phyloP scores from a whole-genome alignment of 192 early-diverging fungal genomes.

The Backusella tuberculispora region DNA sequence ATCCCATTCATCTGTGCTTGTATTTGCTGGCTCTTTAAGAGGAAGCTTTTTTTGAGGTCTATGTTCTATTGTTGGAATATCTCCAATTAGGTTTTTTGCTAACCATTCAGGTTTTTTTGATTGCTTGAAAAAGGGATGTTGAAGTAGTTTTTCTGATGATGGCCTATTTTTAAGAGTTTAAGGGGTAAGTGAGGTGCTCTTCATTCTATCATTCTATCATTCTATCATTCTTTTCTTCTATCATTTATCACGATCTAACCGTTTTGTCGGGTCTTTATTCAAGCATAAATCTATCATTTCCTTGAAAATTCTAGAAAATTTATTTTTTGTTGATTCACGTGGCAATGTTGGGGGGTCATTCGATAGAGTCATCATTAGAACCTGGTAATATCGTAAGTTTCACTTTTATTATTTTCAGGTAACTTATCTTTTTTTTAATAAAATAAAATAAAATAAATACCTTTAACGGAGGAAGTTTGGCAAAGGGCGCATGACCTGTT shows the following conservation, averaged over 20 bases:
- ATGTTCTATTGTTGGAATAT: conserved; percentile 72
- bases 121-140: conserved; percentile 78
- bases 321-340: conserved; percentile 71
- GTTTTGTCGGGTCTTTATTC: conserved; percentile 75
- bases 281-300: conserved; percentile 88
- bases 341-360: conserved; percentile 87
- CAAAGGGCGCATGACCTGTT: conserved; percentile 86
- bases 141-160: conserved; percentile 74
- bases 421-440: not conserved
- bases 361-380: conserved; percentile 85
- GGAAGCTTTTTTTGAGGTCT: conserved; percentile 61
- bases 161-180: conserved; percentile 54
- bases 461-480: conserved; percentile 91
- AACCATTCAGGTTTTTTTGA: conserved; percentile 75
- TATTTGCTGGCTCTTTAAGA: conserved; percentile 42
- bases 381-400: conserved; percentile 47
- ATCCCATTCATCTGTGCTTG: conserved; percentile 68
- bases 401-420: not conserved
- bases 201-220: not conserved
- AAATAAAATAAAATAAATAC: conserved; percentile 29
- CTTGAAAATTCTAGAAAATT: conserved; percentile 77
- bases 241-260: conserved; percentile 33
- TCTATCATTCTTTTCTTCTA: no score
- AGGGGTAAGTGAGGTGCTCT: not conserved
- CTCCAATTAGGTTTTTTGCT: conserved; percentile 58